Evolutionary conservation across 2,329 filamentous ascomycete species (phyloP), one percentile per base, ranked within the genome.

Genomic region (Dothideomycetidae sp.): DNA sequence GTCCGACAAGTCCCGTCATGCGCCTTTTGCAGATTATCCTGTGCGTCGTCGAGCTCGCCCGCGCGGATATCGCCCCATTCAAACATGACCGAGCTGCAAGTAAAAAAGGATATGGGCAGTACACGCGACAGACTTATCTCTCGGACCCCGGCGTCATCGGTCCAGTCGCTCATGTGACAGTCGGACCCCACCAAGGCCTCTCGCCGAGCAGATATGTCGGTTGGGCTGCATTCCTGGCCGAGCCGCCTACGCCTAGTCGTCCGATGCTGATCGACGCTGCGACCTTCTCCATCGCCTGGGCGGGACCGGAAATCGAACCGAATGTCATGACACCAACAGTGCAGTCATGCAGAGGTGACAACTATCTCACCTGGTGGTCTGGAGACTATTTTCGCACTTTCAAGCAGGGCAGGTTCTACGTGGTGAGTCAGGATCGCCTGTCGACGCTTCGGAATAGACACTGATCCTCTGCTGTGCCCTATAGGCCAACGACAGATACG

Each of bases 401-500:
- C 7, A 14, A 30, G 14, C 26, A 30, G 7, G 34, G 34, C 2
- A 11, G 10, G 11, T 29, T 12, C 9, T 37, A 15, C n/a, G 3
- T 37, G 21, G 34, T 37, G 9, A 13, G 34, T 29, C 7, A 5
- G 11, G 5, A 3, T 11, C 2, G 10, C 11, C n/a, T 11, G 16
- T 29, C 4, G 28, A 10, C 19, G 9, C 11, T 26, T 16, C 21
- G 7, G 21, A 26, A n/a, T n/a, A n/a, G n/a, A n/a, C n/a, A n/a
- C n/a, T n/a, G n/a, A n/a, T n/a, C n/a, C n/a, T n/a, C n/a, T n/a
- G n/a, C 21, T 26, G 21, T 26, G 21, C 7, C 21, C 21, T 7
- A 26, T 10, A 37, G 34, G 11, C 14, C 10, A 14, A 37, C 35
- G 16, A 37, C 3, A 37, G 12, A 4, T 54, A 54, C 35, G 35